Conservation (phyloP, 208 protist genomes). For the Trypanosoma cruzi region DNA sequence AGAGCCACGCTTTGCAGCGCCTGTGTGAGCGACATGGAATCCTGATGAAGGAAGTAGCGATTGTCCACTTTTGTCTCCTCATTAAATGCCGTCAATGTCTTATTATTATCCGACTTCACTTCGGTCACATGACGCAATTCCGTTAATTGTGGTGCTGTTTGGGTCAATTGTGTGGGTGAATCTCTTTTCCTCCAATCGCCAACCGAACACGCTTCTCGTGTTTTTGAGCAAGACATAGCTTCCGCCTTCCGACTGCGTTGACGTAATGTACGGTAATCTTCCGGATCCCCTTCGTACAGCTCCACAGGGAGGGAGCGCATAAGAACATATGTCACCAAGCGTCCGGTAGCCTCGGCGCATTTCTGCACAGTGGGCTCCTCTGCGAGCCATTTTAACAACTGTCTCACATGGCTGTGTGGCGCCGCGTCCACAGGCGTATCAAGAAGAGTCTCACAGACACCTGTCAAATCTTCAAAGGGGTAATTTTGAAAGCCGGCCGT, state of each 20-base stretch:
- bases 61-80: not conserved
- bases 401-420: conserved; percentile 17
- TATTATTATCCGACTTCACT: not conserved
- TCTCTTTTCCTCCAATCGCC: not conserved
- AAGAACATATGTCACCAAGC: conserved; percentile 41
- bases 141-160: no score
- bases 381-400: conserved; percentile 26
- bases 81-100: not conserved
- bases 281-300: conserved; percentile 48
- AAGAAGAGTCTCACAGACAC: conserved; percentile 10
- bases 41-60: conserved; percentile 23
- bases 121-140: not conserved
- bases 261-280: conserved; percentile 28
- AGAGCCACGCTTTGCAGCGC: conserved; percentile 28
- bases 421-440: conserved; percentile 9
- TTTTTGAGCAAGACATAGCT: not conserved
- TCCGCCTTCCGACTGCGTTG: not conserved
- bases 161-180: not conserved
- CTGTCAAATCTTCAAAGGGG: conserved; percentile 9
- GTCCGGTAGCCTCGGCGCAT: conserved; percentile 32
- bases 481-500: not conserved
- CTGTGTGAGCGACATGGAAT: conserved; percentile 18
- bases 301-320: conserved; percentile 44
- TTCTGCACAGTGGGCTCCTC: conserved; percentile 30
- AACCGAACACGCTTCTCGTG: no score